Evolutionary conservation across 179 eudicot species (phyloP), one percentile per base, ranked within the genome.

Genomic region (Beta lomatogona): DNA sequence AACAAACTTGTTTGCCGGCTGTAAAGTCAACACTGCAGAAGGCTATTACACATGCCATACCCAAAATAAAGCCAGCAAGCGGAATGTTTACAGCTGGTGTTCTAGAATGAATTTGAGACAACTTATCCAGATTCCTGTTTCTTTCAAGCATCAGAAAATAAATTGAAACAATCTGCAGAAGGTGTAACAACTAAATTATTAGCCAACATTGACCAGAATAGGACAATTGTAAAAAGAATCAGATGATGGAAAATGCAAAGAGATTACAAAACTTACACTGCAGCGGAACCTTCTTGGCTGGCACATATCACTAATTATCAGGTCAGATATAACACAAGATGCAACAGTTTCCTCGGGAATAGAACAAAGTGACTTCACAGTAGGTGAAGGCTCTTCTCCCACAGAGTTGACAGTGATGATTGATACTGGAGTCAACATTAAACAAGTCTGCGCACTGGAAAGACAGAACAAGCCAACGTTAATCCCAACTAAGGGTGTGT

Each of bases 41-140:
- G 53, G 53, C 53, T 48, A 71, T 59, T 60, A 16, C 14, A 70
- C 70, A 54, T 68, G 46, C 77, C 91, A 55, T 88, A 96, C 99
- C 98, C 73, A 96, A 8, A 82, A 96, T 73, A 83, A 96, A 92
- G 65, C 97, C 96, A 78, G 98, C 97, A 77, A 96, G 87, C 60
- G 93, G 93, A 66, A 96, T 87, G 53, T 84, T 85, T 55, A 87
- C 83, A 44, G 71, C 53, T 73, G 86, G 73, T 70, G 81, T 74
- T 69, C 65, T 36, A 52, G 85, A 73, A 54, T 77, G 87, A 79
- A 64, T 45, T 71, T 78, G 81, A 64, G 83, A 60, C 77, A 89
- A 68, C 71, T 70, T 81, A 81, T 79, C 86, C 77, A 81, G 41
- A 58, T 73, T 76, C 57, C 22, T 82, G 71, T 81, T 85, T 76